A percentile compares a stretch with the other conserved stretches of the same genome.
Evolutionary conservation across 306 rosid genomes (phyloP).

Genomic region (Morella rubra): DNA sequence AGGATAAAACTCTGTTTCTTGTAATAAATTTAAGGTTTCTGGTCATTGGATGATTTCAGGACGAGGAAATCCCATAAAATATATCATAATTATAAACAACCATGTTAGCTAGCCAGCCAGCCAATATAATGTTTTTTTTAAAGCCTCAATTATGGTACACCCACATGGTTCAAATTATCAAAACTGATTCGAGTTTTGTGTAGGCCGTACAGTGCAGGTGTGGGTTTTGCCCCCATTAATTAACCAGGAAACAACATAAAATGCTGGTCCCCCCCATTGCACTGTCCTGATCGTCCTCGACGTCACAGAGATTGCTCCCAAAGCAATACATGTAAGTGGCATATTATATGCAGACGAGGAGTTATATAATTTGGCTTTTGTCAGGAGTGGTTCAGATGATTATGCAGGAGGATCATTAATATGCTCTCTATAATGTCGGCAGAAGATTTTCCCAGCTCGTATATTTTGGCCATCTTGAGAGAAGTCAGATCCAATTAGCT

Average conservation of each 20-base stretch:
- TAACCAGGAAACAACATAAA: constrained; percentile 31
- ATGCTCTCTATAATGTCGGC: neutral
- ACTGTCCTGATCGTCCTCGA: neutral
- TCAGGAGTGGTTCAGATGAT: neutral
- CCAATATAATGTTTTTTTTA: neutral
- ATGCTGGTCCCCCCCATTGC: constrained; percentile 9
- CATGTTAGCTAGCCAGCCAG: constrained; percentile 6
- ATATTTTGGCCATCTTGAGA: constrained; percentile 10
- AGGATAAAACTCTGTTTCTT: neutral
- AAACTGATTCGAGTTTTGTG: constrained; percentile 29
- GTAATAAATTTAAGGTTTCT: constrained; percentile 21
- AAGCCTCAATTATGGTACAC: neutral
- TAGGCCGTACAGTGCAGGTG: constrained; percentile 46
- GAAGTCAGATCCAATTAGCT: constrained; percentile 30
- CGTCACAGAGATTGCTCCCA: neutral
- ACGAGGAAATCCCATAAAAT: constrained; percentile 30
- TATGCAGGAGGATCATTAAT: neutral
- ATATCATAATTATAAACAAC: constrained; percentile 17
- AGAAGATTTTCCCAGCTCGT: neutral
- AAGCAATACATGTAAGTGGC: neutral
- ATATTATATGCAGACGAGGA: neutral
- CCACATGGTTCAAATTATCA: constrained; percentile 26
- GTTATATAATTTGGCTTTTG: neutral
- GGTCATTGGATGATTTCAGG: constrained; percentile 7
- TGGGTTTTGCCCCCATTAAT: constrained; percentile 18